Evolutionary conservation across 139 green algal species (phyloP).

Genomic region (Limnomonas spitsbergensis): DNA sequence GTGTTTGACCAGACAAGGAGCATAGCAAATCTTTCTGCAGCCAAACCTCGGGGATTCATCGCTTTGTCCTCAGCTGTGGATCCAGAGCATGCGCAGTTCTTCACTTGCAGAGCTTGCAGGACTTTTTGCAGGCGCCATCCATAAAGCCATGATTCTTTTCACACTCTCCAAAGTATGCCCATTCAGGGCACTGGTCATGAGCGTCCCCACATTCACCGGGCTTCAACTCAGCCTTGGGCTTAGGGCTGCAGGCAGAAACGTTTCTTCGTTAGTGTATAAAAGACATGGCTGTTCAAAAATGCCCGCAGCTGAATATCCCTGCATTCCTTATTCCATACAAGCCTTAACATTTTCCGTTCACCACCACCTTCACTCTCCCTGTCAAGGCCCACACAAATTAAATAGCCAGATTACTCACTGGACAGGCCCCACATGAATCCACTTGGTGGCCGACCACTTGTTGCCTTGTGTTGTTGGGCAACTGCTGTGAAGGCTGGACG

Average conservation of each 20-base stretch:
- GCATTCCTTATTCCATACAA: background rate
- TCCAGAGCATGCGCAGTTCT: too few species aligned
- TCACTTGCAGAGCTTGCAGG: conserved; percentile 19
- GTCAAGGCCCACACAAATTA: too few species aligned
- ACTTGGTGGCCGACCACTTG: conserved; percentile 81
- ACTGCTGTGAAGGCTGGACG: conserved; percentile 46
- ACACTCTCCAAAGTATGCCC: conserved; percentile 53
- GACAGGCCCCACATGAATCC: conserved; percentile 71
- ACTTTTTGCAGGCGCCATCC: background rate
- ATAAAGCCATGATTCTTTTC: conserved; percentile 19
- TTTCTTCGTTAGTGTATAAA: background rate
- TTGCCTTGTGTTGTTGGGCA: conserved; percentile 57
- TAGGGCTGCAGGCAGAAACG: background rate
- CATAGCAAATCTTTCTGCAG: too few species aligned
- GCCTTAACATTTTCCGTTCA: background rate
- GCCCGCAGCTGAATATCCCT: background rate
- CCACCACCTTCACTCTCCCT: background rate
- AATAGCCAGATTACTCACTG: too few species aligned
- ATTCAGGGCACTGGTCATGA: conserved; percentile 49
- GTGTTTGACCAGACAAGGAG: too few species aligned
- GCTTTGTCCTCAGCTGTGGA: too few species aligned
- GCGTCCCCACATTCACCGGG: conserved; percentile 40
- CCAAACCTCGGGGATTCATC: too few species aligned
- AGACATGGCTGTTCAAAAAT: too few species aligned
- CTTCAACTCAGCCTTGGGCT: background rate